A percentile compares a stretch with the other conserved stretches of the same genome.
Evolutionary conservation across 2,329 filamentous ascomycete species (phyloP).

Genomic region (Hymenoscyphus albidus): DNA sequence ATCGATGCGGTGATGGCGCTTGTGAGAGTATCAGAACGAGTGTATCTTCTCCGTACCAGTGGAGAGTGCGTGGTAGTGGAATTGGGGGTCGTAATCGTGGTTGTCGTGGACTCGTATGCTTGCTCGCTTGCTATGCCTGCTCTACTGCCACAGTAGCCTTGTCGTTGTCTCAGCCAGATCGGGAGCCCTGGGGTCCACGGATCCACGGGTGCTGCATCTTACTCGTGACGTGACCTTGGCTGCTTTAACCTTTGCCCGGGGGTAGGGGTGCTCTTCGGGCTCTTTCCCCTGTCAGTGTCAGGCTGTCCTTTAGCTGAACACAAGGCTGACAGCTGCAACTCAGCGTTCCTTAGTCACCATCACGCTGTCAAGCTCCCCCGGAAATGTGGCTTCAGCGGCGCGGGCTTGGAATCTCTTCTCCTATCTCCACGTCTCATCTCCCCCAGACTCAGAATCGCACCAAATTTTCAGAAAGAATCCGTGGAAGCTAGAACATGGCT

Average conservation of each 20-base stretch:
- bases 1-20: constrained; percentile 32
- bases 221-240: no score
- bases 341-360: no score
- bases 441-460: background rate
- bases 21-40: background rate
- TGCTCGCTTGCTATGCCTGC: no score
- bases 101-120: background rate
- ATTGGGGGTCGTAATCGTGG: background rate
- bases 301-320: no score
- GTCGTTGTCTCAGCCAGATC: constrained; percentile 17
- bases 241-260: no score
- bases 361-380: background rate
- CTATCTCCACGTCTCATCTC: constrained; percentile 9
- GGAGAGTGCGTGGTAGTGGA: background rate
- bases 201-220: no score
- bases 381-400: background rate
- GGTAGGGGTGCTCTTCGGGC: no score
- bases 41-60: background rate
- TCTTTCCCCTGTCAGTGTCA: no score
- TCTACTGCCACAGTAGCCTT: constrained; percentile 21
- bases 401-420: background rate
- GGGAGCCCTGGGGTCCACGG: no score
- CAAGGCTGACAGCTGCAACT: no score
- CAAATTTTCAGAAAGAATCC: background rate
- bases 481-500: constrained; percentile 19